Evolutionary conservation across 202 grass and related monocot species (phyloP).

Genomic region (Carex sylvatica): DNA sequence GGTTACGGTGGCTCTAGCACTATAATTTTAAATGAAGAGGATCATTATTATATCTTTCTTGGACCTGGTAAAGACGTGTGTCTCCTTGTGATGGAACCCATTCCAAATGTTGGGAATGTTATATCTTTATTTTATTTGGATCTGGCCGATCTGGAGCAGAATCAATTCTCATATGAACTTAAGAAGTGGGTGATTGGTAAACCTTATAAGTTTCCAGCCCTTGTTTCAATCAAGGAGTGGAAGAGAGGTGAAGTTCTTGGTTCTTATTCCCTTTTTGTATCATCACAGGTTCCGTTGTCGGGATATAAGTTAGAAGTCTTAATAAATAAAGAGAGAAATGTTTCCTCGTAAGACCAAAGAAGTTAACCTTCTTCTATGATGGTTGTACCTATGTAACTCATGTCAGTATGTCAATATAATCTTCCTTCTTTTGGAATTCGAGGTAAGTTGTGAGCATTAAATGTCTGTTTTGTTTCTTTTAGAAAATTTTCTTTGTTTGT

Average conservation of each 20-base stretch:
- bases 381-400: background rate
- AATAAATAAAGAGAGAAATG: background rate
- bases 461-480: too few species aligned
- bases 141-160: background rate
- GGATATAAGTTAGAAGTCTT: background rate
- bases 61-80: slow-evolving; percentile 60
- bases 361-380: background rate
- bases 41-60: slow-evolving; percentile 49
- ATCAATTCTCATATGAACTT: slow-evolving; percentile 3
- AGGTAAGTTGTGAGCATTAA: too few species aligned
- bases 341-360: background rate
- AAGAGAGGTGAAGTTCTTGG: slow-evolving; percentile 25
- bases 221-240: slow-evolving; percentile 40
- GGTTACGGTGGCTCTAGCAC: slow-evolving; percentile 27
- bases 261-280: slow-evolving; percentile 61
- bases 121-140: slow-evolving; percentile 46
- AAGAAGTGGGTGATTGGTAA: accelerated
- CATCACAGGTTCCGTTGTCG: background rate
- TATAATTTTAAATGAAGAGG: slow-evolving; percentile 23
- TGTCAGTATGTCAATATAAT: too few species aligned
- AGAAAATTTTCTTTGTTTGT: too few species aligned
- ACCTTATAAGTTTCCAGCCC: too few species aligned
- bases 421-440: background rate
- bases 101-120: slow-evolving; percentile 26
- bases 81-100: slow-evolving; percentile 45